Percentiles rank a stretch among this genome's conserved stretches.
These are phyloP conservation scores for Mariannaea sp. DNA, from an alignment of 2,329 filamentous ascomycete genomes.

Conservation along the genomic window DNA sequence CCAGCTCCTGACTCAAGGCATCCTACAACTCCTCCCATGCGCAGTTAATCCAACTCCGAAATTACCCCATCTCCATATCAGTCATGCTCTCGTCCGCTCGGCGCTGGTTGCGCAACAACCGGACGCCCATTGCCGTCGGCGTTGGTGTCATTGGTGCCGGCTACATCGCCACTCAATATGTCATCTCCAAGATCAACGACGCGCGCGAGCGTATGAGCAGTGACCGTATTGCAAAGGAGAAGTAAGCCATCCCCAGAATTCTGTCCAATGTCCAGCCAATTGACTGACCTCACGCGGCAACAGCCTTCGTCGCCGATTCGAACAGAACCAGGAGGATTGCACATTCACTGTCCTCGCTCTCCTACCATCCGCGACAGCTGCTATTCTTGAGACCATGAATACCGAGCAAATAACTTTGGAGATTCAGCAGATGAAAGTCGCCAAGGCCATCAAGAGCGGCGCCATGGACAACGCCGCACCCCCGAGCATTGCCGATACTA, in stretches of 20 bases:
- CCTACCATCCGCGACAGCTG: slow-evolving; percentile 86
- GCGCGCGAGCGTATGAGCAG: slow-evolving; percentile 95
- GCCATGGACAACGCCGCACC: slow-evolving; percentile 59
- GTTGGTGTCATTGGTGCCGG: slow-evolving; percentile 85
- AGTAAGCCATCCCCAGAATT: slow-evolving; percentile 60
- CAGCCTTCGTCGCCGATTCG: slow-evolving; percentile 91
- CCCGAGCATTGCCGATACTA: slow-evolving; percentile 68
- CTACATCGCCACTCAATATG: slow-evolving; percentile 92
- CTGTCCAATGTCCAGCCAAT: not conserved
- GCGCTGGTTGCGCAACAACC: slow-evolving; percentile 91
- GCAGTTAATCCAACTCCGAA: slow-evolving; percentile 22
- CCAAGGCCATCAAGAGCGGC: slow-evolving; percentile 64
- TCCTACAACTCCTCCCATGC: slow-evolving; percentile 20
- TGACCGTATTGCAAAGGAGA: slow-evolving; percentile 94
- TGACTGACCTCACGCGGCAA: slow-evolving; percentile 8
- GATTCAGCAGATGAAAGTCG: slow-evolving; percentile 87
- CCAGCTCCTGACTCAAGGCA: slow-evolving; percentile 9
- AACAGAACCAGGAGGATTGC: slow-evolving; percentile 99
- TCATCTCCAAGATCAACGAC: slow-evolving; percentile 87
- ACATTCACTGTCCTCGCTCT: slow-evolving; percentile 97
- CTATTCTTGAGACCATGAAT: slow-evolving; percentile 84
- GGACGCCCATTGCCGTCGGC: slow-evolving; percentile 86
- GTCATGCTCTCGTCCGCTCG: slow-evolving; percentile 72
- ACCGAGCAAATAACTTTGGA: slow-evolving; percentile 93
- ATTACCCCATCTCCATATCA: slow-evolving; percentile 20